Percentiles rank a stretch among this genome's conserved stretches.
These are phyloP conservation scores for Talaromyces verruculosus DNA, from an alignment of 2,329 filamentous ascomycete species.

Conservation along the genomic window DNA sequence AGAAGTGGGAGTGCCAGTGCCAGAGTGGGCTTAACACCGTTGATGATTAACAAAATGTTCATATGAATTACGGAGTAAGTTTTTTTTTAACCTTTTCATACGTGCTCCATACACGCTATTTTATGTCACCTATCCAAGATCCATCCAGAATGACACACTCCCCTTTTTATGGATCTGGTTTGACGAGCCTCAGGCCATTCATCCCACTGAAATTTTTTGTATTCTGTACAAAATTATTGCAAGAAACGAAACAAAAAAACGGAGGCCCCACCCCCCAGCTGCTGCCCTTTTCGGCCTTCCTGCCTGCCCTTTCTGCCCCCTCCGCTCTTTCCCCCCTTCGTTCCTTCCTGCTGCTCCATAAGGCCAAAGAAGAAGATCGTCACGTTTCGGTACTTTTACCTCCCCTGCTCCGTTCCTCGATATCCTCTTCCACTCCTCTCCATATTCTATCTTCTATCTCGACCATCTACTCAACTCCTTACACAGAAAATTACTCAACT, in stretches of 20 bases:
- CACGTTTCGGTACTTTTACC: constrained; percentile 3
- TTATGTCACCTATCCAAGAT: neutral
- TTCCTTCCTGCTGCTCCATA: constrained; percentile 11
- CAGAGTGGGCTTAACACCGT: neutral
- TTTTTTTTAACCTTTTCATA: neutral
- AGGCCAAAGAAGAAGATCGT: constrained; percentile 10
- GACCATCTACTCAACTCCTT: neutral
- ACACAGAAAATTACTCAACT: neutral
- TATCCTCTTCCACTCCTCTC: neutral
- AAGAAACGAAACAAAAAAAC: constrained; percentile 4
- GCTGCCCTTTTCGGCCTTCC: constrained; percentile 11
- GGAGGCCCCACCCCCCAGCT: neutral
- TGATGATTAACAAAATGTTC: neutral
- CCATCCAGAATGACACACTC: neutral
- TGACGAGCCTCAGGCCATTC: constrained; percentile 8
- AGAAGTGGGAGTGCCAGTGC: neutral
- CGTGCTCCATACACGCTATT: neutral
- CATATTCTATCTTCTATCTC: neutral
- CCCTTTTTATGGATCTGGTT: neutral
- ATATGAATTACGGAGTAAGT: constrained; percentile 1
- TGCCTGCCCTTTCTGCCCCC: neutral
- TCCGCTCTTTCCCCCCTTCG: neutral
- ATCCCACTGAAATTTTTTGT: neutral
- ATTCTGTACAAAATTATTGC: neutral
- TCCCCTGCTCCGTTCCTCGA: neutral